Base-by-base conservation (phyloP, 148 eudicot species). In the Chenopodium formosanum region DNA sequence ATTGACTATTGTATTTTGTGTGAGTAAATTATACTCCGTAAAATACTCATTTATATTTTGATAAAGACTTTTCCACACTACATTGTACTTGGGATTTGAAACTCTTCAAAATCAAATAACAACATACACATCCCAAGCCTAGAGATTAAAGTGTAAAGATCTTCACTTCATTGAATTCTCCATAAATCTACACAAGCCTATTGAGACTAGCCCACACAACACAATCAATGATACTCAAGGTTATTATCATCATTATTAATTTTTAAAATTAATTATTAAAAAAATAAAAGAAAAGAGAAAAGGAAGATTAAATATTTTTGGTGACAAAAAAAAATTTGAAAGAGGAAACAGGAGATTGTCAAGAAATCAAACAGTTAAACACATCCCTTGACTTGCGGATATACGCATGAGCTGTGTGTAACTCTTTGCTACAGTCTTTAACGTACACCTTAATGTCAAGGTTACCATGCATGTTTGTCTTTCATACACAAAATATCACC, bases 341-440 rank as follows among this genome's bases (percentile, higher is more conserved):
- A n/a, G n/a, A 80, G 46, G 3, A 65, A 63, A 81, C 64, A 81
- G 73, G 73, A 81, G 58, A 48, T 40, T 29, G 74, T 81, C 83
- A 47, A 81, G 78, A 68, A 74, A 81, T 74, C 78, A 74, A 81
- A 74, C 65, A 74, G 74, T 73, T 47, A n/a, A 32, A 46, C 69
- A 56, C 72, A 52, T 53, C 29, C 78, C 83, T 64, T 63, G 44
- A 81, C 73, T 81, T 81, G 52, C 83, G 77, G 83, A 81, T 73
- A 81, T 60, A 69, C 69, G 77, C 78, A 81, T 44, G 77, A 56
- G 29, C 7, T 22, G 23, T 22, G 37, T 52, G 37, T 69, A 11
- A 34, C 46, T 16, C 25, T n/a, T 29, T 14, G 14, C 65, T 32
- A 58, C 47, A 56, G 65, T 23, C 8, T 16, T 25, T 44, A 56